Percentiles rank a stretch among this genome's conserved stretches.
Evolutionary conservation across 495 filamentous ascomycete genomes (phyloP).

Genomic region (Amorphotheca resinae): DNA sequence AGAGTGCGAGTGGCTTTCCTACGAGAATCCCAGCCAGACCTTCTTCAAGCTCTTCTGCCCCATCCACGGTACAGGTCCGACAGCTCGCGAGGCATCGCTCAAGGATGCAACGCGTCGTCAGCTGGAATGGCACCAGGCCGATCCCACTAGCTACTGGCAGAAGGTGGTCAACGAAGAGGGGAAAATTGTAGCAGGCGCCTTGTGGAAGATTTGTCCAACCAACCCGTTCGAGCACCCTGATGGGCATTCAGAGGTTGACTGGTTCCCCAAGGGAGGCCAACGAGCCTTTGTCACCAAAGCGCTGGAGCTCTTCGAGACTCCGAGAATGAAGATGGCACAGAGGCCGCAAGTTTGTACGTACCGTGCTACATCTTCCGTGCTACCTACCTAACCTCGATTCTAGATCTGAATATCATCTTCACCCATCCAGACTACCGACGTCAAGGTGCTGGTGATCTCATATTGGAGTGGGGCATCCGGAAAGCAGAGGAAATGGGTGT

Average conservation of each 20-base stretch:
- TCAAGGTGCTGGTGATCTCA: constrained; percentile 25
- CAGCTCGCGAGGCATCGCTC: background rate
- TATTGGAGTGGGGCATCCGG: constrained; percentile 31
- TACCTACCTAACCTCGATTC: background rate
- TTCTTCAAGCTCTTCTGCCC: background rate
- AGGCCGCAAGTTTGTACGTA: background rate
- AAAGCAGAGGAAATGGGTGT: constrained; percentile 28
- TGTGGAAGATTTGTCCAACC: constrained; percentile 24
- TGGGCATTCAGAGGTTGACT: constrained; percentile 13
- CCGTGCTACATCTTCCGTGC: no score
- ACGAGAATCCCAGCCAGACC: background rate
- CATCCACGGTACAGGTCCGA: background rate
- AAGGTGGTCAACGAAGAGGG: constrained; percentile 26
- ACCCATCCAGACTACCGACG: constrained; percentile 27
- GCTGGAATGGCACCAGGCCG: constrained; percentile 8
- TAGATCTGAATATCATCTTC: constrained; percentile 23
- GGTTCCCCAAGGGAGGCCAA: constrained; percentile 21
- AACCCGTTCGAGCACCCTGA: constrained; percentile 15
- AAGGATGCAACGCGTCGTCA: background rate
- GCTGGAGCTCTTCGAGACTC: constrained; percentile 17
- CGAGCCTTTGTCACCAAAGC: background rate
- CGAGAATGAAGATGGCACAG: constrained; percentile 11
- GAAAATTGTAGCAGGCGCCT: constrained; percentile 23
- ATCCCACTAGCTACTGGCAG: constrained; percentile 20
- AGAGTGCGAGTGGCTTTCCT: background rate